A percentile compares a stretch with the other conserved stretches of the same genome.
Evolutionary conservation across 441 rosid species (phyloP).

Genomic region (Pelargonium citronellum): DNA sequence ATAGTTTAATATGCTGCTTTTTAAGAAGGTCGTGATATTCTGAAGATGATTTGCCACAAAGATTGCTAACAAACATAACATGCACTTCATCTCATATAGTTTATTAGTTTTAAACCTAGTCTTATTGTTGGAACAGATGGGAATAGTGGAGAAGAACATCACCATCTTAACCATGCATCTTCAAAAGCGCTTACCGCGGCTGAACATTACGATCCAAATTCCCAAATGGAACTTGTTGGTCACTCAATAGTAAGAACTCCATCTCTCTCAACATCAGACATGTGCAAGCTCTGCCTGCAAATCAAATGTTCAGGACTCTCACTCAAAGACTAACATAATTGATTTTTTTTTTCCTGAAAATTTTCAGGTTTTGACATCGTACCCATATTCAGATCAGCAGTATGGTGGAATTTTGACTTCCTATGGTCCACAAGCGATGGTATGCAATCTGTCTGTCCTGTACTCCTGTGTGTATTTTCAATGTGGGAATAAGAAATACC

Average conservation of each 20-base stretch:
- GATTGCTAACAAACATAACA: neutral
- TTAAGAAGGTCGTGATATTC: neutral
- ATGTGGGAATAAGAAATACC: slow-evolving; percentile 11
- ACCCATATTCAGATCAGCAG: slow-evolving; percentile 48
- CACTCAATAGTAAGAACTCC: slow-evolving; percentile 47
- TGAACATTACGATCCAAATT: slow-evolving; percentile 38
- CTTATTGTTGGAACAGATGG: slow-evolving; percentile 36
- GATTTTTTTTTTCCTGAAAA: neutral
- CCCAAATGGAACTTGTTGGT: slow-evolving; percentile 57
- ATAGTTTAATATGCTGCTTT: neutral
- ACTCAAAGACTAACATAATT: neutral
- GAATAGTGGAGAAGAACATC: slow-evolving; percentile 24
- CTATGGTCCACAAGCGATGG: slow-evolving; percentile 47
- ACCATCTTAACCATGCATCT: slow-evolving; percentile 29
- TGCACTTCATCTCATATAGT: neutral
- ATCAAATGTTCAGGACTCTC: neutral
- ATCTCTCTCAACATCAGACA: neutral
- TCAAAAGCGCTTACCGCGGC: slow-evolving; percentile 25
- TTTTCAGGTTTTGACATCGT: slow-evolving; percentile 52
- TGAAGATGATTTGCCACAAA: neutral
- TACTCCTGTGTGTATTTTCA: slow-evolving; percentile 8
- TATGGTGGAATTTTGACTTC: slow-evolving; percentile 37
- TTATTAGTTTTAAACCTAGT: slow-evolving; percentile 11
- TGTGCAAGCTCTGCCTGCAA: neutral
- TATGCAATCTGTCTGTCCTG: slow-evolving; percentile 22